Evolutionary conservation across 176 grass and related monocot species (phyloP).

Genomic region (Olyra latifolia): DNA sequence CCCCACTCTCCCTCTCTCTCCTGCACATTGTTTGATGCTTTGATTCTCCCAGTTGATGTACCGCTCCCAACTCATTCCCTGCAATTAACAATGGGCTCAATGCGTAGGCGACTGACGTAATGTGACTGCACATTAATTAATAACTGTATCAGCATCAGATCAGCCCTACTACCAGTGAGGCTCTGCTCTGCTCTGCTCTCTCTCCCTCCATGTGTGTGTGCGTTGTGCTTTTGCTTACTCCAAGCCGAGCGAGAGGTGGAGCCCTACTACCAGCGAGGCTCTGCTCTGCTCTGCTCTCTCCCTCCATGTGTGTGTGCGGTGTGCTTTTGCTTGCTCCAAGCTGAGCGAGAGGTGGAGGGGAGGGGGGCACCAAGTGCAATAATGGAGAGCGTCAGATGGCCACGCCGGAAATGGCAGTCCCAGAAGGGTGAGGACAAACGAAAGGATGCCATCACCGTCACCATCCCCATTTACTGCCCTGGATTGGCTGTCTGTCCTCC

Average conservation of each 20-base stretch:
- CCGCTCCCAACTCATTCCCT: slow-evolving; percentile 16
- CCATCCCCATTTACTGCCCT: slow-evolving; percentile 52
- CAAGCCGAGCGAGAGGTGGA: not conserved
- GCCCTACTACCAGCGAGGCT: not conserved
- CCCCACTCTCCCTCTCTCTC: not conserved
- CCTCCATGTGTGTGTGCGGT: not conserved
- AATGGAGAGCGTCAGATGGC: slow-evolving; percentile 58
- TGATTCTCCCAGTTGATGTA: slow-evolving; percentile 33
- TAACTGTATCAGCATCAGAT: slow-evolving; percentile 25
- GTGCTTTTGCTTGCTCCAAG: not conserved
- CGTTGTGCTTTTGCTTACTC: not conserved
- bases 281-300: not conserved
- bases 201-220: not conserved
- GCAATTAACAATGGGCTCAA: slow-evolving; percentile 43
- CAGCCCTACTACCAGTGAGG: slow-evolving; percentile 1
- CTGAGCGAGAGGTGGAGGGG: not conserved
- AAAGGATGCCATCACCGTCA: slow-evolving; percentile 46
- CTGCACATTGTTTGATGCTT: slow-evolving; percentile 46
- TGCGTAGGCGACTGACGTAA: slow-evolving; percentile 24
- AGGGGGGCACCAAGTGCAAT: slow-evolving; percentile 43
- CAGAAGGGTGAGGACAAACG: slow-evolving; percentile 59
- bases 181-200: not conserved
- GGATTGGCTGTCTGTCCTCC: not conserved
- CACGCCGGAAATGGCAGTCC: slow-evolving; percentile 67
- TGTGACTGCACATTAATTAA: slow-evolving; percentile 39